Evolutionary conservation across 2,329 filamentous ascomycete genomes (phyloP).

Genomic region (Botryosphaeria dothidea): DNA sequence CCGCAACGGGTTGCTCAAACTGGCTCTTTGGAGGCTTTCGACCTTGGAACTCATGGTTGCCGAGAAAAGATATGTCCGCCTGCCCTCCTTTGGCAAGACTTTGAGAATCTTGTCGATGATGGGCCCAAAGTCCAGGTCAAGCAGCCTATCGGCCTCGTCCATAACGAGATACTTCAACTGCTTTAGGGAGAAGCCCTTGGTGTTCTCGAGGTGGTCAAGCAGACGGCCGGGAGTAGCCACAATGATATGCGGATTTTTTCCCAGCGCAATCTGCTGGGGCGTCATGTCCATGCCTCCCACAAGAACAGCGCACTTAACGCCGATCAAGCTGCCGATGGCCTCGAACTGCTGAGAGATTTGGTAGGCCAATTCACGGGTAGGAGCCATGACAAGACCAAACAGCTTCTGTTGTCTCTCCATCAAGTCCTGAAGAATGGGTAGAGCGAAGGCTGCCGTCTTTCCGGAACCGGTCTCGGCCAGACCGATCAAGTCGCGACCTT

Average conservation of each 20-base stretch:
- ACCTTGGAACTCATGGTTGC: constrained; percentile 95
- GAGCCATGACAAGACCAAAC: constrained; percentile 87
- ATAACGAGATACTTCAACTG: constrained; percentile 86
- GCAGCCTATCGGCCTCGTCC: constrained; percentile 88
- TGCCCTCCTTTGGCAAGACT: constrained; percentile 65
- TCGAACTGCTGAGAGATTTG: constrained; percentile 90
- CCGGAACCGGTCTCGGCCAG: constrained; percentile 93
- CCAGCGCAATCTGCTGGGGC: constrained; percentile 82
- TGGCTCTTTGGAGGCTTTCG: constrained; percentile 87
- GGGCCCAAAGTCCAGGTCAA: constrained; percentile 93
- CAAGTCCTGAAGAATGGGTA: constrained; percentile 86
- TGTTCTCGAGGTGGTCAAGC: constrained; percentile 92
- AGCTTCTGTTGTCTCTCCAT: constrained; percentile 84
- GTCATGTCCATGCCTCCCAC: constrained; percentile 98
- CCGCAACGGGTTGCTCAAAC: constrained; percentile 78
- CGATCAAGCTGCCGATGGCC: constrained; percentile 81
- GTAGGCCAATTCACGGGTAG: constrained; percentile 88
- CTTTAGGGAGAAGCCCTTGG: constrained; percentile 87
- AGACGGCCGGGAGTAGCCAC: constrained; percentile 89
- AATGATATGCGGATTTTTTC: constrained; percentile 93
- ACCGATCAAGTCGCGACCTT: constrained; percentile 85
- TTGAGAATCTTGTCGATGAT: constrained; percentile 92
- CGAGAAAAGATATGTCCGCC: constrained; percentile 84
- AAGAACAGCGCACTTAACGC: constrained; percentile 81
- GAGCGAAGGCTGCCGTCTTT: constrained; percentile 92